Conservation (phyloP, 2,329 filamentous ascomycete genomes). For the Ophiostoma pallidulum region DNA sequence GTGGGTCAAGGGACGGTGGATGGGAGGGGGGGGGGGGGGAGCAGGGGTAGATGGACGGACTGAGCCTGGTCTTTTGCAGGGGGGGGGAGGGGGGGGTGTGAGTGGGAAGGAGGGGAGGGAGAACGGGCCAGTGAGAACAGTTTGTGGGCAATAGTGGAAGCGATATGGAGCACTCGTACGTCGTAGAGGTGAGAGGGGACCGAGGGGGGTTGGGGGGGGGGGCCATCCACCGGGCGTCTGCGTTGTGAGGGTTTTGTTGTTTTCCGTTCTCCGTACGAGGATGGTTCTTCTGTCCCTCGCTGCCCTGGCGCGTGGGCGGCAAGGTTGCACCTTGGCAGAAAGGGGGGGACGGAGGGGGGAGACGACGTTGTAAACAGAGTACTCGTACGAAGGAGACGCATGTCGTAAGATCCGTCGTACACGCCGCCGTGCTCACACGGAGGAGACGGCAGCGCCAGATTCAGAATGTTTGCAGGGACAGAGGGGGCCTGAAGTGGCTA, state of each 20-base stretch:
- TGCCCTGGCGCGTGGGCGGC: slow-evolving; percentile 13
- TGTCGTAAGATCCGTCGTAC: too few relatives aligned
- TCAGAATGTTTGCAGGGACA: too few relatives aligned
- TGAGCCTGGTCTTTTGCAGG: slow-evolving; percentile 11
- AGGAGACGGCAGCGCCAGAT: too few relatives aligned
- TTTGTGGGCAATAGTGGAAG: not conserved
- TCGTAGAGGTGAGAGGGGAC: not conserved
- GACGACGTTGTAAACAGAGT: too few relatives aligned
- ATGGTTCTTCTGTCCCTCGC: slow-evolving; percentile 6
- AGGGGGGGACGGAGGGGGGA: not conserved
- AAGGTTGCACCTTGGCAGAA: slow-evolving; percentile 15
- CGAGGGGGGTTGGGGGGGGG: too few relatives aligned
- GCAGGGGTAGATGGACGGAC: slow-evolving; percentile 7
- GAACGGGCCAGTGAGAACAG: slow-evolving; percentile 9
- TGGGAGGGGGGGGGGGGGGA: slow-evolving; percentile 7
- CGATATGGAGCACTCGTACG: slow-evolving; percentile 3
- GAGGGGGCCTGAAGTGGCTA: slow-evolving; percentile 4
- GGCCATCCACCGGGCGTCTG: too few relatives aligned
- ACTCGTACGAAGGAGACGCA: too few relatives aligned
- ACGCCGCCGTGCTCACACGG: too few relatives aligned
- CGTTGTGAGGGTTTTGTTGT: not conserved
- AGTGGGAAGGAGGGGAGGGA: slow-evolving; percentile 7
- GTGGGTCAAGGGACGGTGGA: slow-evolving; percentile 12
- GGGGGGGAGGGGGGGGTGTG: slow-evolving; percentile 9
- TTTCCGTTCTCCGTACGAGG: not conserved